phyloP scores from a whole-genome alignment of 1,284 basidiomycete genomes.

The Coniophora puteana region DNA sequence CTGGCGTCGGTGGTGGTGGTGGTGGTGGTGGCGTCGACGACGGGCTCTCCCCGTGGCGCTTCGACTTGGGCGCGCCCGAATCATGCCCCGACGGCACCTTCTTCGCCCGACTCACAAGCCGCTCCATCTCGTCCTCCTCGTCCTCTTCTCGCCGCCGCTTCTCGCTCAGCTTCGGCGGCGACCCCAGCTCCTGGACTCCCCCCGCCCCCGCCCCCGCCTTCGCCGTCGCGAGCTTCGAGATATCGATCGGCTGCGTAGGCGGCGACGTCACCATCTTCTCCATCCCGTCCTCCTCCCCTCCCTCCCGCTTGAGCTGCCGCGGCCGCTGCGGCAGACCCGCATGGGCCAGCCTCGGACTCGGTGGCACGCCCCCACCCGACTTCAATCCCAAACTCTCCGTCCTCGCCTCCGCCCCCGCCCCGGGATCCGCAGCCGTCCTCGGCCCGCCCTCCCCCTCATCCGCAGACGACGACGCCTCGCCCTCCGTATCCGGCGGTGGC shows the following conservation, averaged over 20 bases:
- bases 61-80: conserved; percentile 36
- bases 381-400: conserved; percentile 15
- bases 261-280: conserved; percentile 44
- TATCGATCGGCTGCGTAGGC: conserved; percentile 32
- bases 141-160: conserved; percentile 75
- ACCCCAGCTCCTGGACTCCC: conserved; percentile 26
- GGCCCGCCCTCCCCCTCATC: conserved; percentile 11
- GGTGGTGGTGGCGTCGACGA: too few relatives aligned
- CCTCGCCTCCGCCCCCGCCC: conserved; percentile 11
- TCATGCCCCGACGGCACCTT: conserved; percentile 56
- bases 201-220: too few relatives aligned
- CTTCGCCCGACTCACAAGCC: conserved; percentile 49
- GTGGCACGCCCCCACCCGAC: conserved; percentile 24
- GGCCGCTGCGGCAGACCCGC: conserved; percentile 34
- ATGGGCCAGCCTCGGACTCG: conserved; percentile 38
- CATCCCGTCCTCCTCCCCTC: conserved; percentile 52
- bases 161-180: conserved; percentile 50
- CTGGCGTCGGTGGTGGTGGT: too few relatives aligned
- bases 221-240: conserved; percentile 33
- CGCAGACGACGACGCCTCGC: conserved; percentile 13
- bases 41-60: too few relatives aligned
- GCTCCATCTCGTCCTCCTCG: conserved; percentile 65
- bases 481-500: conserved; percentile 11
- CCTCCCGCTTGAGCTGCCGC: conserved; percentile 30
- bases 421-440: conserved; percentile 26